Evolutionary conservation across 2,329 filamentous ascomycete species (phyloP).

Genomic region (Dactylellina cionopaga): DNA sequence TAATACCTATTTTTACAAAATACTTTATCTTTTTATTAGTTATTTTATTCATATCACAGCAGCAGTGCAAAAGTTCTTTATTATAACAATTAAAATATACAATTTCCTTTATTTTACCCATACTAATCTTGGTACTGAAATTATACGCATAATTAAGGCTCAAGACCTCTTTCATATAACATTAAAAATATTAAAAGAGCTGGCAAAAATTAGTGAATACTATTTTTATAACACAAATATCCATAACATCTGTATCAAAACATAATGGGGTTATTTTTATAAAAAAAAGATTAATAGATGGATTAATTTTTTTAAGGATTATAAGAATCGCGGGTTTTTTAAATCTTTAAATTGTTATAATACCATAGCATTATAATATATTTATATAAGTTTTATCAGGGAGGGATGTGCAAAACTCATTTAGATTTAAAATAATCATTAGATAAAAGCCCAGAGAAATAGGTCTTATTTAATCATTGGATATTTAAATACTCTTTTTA

Average conservation of each 20-base stretch:
- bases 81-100: too few relatives aligned
- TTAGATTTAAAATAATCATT: not conserved
- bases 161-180: not conserved
- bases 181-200: not conserved
- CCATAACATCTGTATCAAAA: not conserved
- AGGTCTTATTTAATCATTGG: not conserved
- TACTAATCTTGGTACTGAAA: not conserved
- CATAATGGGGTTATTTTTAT: too few relatives aligned
- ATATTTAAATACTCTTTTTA: too few relatives aligned
- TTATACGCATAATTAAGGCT: not conserved
- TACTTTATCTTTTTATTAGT: not conserved
- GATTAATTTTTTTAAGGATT: too few relatives aligned
- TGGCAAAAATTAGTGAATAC: not conserved
- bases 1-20: not conserved
- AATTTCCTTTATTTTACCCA: too few relatives aligned
- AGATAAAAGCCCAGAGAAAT: not conserved
- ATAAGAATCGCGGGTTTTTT: too few relatives aligned
- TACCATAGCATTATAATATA: not conserved
- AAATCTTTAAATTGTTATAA: too few relatives aligned
- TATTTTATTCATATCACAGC: too few relatives aligned
- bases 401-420: not conserved
- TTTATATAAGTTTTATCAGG: not conserved
- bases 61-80: too few relatives aligned
- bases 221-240: not conserved
- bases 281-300: too few relatives aligned